phyloP scores from a whole-genome alignment of 352 stramenopile species.

The Aphanomyces euteiches region DNA sequence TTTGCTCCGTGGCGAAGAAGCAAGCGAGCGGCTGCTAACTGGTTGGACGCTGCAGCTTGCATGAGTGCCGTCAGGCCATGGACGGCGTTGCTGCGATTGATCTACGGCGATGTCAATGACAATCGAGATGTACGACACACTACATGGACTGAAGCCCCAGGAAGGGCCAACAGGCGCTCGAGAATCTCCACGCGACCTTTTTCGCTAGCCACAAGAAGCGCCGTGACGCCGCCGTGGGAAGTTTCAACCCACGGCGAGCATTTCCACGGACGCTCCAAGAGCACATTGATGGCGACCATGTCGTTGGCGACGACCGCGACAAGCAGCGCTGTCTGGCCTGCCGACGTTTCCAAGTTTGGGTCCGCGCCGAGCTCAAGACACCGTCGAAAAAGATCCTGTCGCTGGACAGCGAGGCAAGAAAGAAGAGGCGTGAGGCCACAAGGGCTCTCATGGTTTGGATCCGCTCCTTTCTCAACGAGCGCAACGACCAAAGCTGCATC shows the following conservation, averaged over 20 bases:
- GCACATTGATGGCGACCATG: not conserved
- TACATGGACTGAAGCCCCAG: not conserved
- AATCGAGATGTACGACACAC: too few species aligned
- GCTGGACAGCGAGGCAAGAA: not conserved
- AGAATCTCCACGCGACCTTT: not conserved
- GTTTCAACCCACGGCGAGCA: not conserved
- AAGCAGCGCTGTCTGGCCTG: constrained; percentile 12
- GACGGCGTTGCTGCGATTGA: not conserved
- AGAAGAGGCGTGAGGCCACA: not conserved
- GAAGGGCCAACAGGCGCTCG: not conserved
- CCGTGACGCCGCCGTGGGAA: not conserved
- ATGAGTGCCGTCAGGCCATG: constrained; percentile 21
- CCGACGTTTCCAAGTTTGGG: constrained; percentile 3
- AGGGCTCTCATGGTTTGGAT: not conserved
- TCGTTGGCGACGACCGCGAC: constrained; percentile 14
- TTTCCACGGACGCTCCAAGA: constrained; percentile 1
- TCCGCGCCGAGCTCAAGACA: constrained; percentile 3
- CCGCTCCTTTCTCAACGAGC: not conserved
- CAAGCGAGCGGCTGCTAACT: not conserved
- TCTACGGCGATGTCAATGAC: not conserved
- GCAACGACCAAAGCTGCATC: not conserved
- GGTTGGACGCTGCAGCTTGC: constrained; percentile 3
- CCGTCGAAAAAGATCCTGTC: not conserved
- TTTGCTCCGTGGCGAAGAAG: not conserved
- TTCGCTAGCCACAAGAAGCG: constrained; percentile 9